Percentiles rank a stretch among this genome's conserved stretches.
Evolutionary conservation across 2,329 filamentous ascomycete genomes (phyloP).

Genomic region (Cadophora sp.): DNA sequence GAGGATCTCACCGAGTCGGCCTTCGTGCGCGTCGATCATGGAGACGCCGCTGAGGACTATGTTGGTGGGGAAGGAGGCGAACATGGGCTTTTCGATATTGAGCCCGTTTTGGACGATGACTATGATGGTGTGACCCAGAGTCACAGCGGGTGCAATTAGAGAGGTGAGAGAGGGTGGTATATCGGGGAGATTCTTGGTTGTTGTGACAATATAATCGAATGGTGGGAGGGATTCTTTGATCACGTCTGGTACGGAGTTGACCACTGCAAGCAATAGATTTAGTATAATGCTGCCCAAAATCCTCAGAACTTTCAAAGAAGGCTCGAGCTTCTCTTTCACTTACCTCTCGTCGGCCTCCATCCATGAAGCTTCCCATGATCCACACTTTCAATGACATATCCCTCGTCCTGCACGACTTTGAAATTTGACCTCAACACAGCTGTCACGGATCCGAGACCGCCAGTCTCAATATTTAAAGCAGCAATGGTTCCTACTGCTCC

Average conservation of each 20-base stretch:
- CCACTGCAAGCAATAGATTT: slow-evolving; percentile 43
- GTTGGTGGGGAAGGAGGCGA: slow-evolving; percentile 33
- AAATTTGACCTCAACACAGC: slow-evolving; percentile 36
- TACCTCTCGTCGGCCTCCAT: slow-evolving; percentile 27
- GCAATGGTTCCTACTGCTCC: slow-evolving; percentile 29
- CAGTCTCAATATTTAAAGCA: slow-evolving; percentile 30
- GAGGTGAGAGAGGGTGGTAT: slow-evolving; percentile 44
- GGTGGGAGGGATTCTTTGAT: slow-evolving; percentile 36
- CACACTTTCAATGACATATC: slow-evolving; percentile 33
- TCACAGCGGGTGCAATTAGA: slow-evolving; percentile 31
- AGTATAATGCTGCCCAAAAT: no score
- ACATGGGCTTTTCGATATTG: slow-evolving; percentile 32
- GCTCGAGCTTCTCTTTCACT: no score
- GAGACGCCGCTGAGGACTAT: slow-evolving; percentile 31
- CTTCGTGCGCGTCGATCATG: slow-evolving; percentile 33
- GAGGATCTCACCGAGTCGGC: slow-evolving; percentile 25
- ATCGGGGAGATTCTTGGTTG: slow-evolving; percentile 34
- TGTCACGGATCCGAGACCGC: slow-evolving; percentile 31
- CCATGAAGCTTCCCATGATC: slow-evolving; percentile 31
- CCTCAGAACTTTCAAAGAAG: no score
- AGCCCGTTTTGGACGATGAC: slow-evolving; percentile 35
- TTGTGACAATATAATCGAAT: slow-evolving; percentile 24
- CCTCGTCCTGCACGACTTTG: slow-evolving; percentile 29
- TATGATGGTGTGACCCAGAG: slow-evolving; percentile 30
- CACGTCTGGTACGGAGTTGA: slow-evolving; percentile 52